These are phyloP conservation scores for Rubia tinctorum DNA, from an alignment of 305 asterid genomes.

Conservation along the genomic window DNA sequence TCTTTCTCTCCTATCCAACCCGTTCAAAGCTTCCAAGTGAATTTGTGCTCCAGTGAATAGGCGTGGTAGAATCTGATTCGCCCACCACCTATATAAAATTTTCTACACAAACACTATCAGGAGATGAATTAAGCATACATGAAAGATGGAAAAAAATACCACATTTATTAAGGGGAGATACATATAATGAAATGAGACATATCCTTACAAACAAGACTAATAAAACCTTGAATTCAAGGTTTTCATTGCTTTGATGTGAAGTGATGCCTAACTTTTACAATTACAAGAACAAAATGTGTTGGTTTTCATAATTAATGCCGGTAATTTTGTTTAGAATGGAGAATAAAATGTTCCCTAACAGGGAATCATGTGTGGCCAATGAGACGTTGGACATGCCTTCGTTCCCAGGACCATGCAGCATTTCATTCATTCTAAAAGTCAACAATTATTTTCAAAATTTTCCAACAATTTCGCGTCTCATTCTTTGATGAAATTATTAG, in stretches of 20 bases:
- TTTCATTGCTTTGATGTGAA: constrained; percentile 4
- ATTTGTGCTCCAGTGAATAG: too few relatives aligned
- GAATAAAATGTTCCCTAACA: not conserved
- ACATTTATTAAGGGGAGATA: too few relatives aligned
- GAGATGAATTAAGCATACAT: too few relatives aligned
- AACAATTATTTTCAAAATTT: not conserved
- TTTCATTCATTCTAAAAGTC: not conserved
- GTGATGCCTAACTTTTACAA: not conserved
- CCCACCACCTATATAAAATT: too few relatives aligned
- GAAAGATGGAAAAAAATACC: too few relatives aligned
- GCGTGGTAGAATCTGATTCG: too few relatives aligned
- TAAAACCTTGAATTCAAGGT: constrained; percentile 2
- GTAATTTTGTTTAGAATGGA: constrained; percentile 12
- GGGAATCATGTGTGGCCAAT: not conserved
- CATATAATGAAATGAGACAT: too few relatives aligned
- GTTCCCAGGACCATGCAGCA: constrained; percentile 14
- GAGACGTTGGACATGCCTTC: not conserved
- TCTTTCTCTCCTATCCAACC: too few relatives aligned
- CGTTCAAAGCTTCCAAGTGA: too few relatives aligned
- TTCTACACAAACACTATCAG: too few relatives aligned
- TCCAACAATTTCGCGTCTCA: not conserved
- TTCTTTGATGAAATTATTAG: not conserved
- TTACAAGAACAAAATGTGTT: not conserved
- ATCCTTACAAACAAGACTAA: constrained; percentile 5
- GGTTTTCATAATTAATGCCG: constrained; percentile 3